phyloP scores from a whole-genome alignment of 768 basidiomycete genomes.

The Porpolomopsis calyptriformis region DNA sequence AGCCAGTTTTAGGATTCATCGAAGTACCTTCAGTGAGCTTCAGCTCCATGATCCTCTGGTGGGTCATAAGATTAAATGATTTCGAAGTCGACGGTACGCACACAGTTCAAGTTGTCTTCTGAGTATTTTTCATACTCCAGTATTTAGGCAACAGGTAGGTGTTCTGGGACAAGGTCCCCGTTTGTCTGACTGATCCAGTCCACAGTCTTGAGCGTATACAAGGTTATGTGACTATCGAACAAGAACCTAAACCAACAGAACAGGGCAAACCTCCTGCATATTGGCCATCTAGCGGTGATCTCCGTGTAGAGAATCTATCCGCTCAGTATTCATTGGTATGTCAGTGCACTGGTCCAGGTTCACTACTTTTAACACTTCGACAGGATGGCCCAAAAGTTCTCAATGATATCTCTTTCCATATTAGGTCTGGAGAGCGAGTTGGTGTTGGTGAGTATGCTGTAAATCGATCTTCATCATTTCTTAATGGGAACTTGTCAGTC shows the following conservation, averaged over 20 bases:
- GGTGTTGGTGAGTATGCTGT: too few relatives aligned
- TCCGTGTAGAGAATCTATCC: constrained; percentile 42
- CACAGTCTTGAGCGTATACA: constrained; percentile 57
- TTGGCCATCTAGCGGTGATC: constrained; percentile 52
- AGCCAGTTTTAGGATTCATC: too few relatives aligned
- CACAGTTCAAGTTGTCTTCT: too few relatives aligned
- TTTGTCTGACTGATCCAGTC: constrained; percentile 16
- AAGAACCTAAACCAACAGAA: constrained; percentile 35
- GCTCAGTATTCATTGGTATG: constrained; percentile 40
- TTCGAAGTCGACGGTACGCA: too few relatives aligned
- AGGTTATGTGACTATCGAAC: constrained; percentile 49
- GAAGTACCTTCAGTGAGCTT: too few relatives aligned
- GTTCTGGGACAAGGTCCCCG: constrained; percentile 7
- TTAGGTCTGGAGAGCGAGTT: constrained; percentile 46
- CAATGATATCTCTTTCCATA: constrained; percentile 39
- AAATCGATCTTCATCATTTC: too few relatives aligned
- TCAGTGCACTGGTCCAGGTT: neutral
- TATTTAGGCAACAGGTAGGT: constrained; percentile 27
- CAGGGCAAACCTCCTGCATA: constrained; percentile 47
- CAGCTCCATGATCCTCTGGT: constrained; percentile 42
- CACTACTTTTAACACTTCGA: too few relatives aligned
- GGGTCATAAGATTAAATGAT: too few relatives aligned
- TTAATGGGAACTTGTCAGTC: too few relatives aligned
- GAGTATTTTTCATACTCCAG: constrained; percentile 34
- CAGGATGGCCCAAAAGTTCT: constrained; percentile 42